Evolutionary conservation across 805 yeast genomes (phyloP).

Genomic region (Metschnikowia baotianmanensis): DNA sequence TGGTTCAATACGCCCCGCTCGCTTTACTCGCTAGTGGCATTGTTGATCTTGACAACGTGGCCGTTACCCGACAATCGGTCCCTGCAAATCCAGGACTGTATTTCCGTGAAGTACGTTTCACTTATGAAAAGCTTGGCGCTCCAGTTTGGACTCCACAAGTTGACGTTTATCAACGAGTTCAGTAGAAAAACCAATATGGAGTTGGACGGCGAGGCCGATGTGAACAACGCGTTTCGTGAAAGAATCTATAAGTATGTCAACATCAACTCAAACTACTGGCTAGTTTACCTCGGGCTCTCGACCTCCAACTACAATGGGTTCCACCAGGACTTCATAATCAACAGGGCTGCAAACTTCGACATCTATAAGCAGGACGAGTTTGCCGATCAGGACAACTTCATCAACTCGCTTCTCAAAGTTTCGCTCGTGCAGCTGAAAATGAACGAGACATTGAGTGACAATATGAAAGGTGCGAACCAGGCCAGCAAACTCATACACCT

Average conservation of each 20-base stretch:
- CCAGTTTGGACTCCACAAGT: slow-evolving; percentile 43
- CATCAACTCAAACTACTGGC: slow-evolving; percentile 44
- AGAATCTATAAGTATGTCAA: slow-evolving; percentile 42
- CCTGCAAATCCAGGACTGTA: slow-evolving; percentile 28
- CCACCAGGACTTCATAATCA: slow-evolving; percentile 37
- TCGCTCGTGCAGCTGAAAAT: slow-evolving; percentile 40
- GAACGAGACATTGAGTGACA: slow-evolving; percentile 37
- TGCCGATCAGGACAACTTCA: slow-evolving; percentile 20
- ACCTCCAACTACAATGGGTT: slow-evolving; percentile 24
- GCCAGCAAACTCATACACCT: slow-evolving; percentile 36
- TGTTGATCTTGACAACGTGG: slow-evolving; percentile 45
- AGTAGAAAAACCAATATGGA: slow-evolving; percentile 31
- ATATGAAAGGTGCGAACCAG: slow-evolving; percentile 24
- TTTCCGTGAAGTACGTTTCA: slow-evolving; percentile 36
- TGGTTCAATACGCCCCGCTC: slow-evolving; percentile 47
- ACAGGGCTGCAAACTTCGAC: slow-evolving; percentile 31
- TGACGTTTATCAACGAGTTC: slow-evolving; percentile 41
- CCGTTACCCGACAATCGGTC: slow-evolving; percentile 34
- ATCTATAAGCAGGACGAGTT: slow-evolving; percentile 18
- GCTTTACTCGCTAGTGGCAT: slow-evolving; percentile 36
- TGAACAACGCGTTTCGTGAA: slow-evolving; percentile 37
- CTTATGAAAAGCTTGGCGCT: slow-evolving; percentile 38
- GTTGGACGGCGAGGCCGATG: slow-evolving; percentile 26
- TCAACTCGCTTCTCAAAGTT: slow-evolving; percentile 25
- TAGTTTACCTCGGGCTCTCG: slow-evolving; percentile 38